phyloP scores from a whole-genome alignment of 768 basidiomycete genomes.

The Kwoniella bestiolae region DNA sequence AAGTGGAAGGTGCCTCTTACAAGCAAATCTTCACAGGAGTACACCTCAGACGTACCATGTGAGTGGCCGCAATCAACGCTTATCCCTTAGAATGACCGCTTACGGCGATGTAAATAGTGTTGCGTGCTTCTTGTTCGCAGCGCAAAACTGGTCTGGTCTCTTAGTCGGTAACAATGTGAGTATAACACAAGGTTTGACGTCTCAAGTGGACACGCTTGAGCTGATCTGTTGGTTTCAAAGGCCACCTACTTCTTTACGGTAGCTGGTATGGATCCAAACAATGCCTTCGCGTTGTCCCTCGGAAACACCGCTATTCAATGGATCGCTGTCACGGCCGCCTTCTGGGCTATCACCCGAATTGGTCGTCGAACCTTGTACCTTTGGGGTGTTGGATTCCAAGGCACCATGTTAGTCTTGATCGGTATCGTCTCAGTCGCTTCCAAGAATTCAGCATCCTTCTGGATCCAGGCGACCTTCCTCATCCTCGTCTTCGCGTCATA shows the following conservation, averaged over 20 bases:
- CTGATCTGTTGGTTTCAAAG: neutral
- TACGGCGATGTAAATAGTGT: slow-evolving; percentile 34
- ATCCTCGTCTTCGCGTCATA: slow-evolving; percentile 31
- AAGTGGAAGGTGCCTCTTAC: slow-evolving; percentile 24
- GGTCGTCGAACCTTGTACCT: slow-evolving; percentile 48
- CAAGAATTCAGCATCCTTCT: slow-evolving; percentile 13
- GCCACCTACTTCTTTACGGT: slow-evolving; percentile 29
- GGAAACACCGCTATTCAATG: slow-evolving; percentile 38
- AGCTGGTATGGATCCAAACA: slow-evolving; percentile 35
- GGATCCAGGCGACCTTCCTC: slow-evolving; percentile 41
- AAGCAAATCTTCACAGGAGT: slow-evolving; percentile 43
- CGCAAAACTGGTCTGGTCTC: slow-evolving; percentile 45
- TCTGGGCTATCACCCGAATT: slow-evolving; percentile 40
- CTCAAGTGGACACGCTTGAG: slow-evolving; percentile 9
- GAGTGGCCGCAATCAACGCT: slow-evolving; percentile 39
- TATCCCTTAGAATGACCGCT: slow-evolving; percentile 46
- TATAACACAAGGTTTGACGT: no score
- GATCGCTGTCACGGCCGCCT: slow-evolving; percentile 32
- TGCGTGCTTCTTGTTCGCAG: slow-evolving; percentile 35
- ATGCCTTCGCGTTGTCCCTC: slow-evolving; percentile 44
- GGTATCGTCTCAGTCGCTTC: slow-evolving; percentile 39
- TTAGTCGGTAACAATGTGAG: slow-evolving; percentile 35
- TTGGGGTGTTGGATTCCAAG: slow-evolving; percentile 39
- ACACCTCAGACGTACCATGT: slow-evolving; percentile 39
- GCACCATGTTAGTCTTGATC: slow-evolving; percentile 35